Evolutionary conservation across 2,329 filamentous ascomycete species (phyloP).

Genomic region (Neonectria punicea): DNA sequence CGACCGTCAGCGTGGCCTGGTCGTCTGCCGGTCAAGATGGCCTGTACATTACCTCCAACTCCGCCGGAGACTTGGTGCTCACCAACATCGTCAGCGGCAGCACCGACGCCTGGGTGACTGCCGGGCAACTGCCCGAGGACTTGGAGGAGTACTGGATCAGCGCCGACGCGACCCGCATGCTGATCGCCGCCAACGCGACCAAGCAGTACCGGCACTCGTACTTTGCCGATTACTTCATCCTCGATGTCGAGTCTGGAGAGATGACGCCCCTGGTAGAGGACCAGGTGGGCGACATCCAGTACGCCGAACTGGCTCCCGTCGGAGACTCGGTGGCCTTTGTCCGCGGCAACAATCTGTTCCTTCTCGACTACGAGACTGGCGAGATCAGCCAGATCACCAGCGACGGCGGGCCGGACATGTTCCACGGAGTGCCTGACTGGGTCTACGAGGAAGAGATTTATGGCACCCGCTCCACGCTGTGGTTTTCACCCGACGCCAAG

Average conservation of each 20-base stretch:
- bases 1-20: conserved; percentile 65
- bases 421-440: conserved; percentile 77
- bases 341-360: conserved; percentile 71
- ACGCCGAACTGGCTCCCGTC: conserved; percentile 68
- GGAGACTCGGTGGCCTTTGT: conserved; percentile 74
- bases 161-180: conserved; percentile 65
- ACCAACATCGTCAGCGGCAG: conserved; percentile 70
- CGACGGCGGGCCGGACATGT: conserved; percentile 69
- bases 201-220: conserved; percentile 77
- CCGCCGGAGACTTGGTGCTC: conserved; percentile 65
- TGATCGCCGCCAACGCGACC: conserved; percentile 73
- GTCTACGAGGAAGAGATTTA: conserved; percentile 81
- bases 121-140: conserved; percentile 65
- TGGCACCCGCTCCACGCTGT: conserved; percentile 79
- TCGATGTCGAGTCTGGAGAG: conserved; percentile 68
- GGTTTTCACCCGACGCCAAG: conserved; percentile 91
- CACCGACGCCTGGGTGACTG: conserved; percentile 66
- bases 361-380: conserved; percentile 56
- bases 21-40: conserved; percentile 68
- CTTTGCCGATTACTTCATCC: conserved; percentile 73
- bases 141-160: conserved; percentile 70
- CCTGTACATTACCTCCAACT: conserved; percentile 65
- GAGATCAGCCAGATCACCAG: conserved; percentile 66
- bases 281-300: conserved; percentile 73
- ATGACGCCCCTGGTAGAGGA: conserved; percentile 65